phyloP scores from a whole-genome alignment of 805 yeast species.

The Wickerhamiella spandovensis region DNA sequence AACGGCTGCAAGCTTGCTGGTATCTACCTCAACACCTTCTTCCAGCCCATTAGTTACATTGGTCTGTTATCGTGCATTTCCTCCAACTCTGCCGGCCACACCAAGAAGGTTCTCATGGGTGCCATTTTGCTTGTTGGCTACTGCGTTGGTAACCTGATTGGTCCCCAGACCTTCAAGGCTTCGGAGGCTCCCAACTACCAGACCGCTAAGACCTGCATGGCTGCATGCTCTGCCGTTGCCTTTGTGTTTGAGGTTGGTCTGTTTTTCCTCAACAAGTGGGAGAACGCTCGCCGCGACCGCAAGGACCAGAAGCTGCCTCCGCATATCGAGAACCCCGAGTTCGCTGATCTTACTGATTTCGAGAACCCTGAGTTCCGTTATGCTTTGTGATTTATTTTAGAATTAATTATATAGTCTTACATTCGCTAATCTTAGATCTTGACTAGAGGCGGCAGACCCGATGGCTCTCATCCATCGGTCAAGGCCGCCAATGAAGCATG shows the following conservation, averaged over 20 bases:
- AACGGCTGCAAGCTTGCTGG: conserved; percentile 30
- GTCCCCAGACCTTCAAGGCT: conserved; percentile 56
- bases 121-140: conserved; percentile 51
- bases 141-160: conserved; percentile 55
- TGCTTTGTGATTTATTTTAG: conserved; percentile 15
- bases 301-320: conserved; percentile 11
- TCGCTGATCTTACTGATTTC: conserved; percentile 38
- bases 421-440: too few relatives aligned
- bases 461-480: too few relatives aligned
- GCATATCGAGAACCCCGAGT: conserved; percentile 28
- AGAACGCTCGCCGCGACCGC: conserved; percentile 17
- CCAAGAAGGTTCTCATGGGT: conserved; percentile 53
- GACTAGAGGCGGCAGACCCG: too few relatives aligned
- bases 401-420: not conserved
- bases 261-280: conserved; percentile 21
- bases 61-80: conserved; percentile 20
- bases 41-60: conserved; percentile 22
- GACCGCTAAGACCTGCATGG: conserved; percentile 46
- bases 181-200: conserved; percentile 43
- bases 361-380: conserved; percentile 44
- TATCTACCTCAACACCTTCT: conserved; percentile 26
- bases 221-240: conserved; percentile 33
- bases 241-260: conserved; percentile 20
- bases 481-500: too few relatives aligned
- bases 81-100: conserved; percentile 54